phyloP scores from a whole-genome alignment of 2,329 filamentous ascomycete genomes.

The Pseudogymnoascus sp. region DNA sequence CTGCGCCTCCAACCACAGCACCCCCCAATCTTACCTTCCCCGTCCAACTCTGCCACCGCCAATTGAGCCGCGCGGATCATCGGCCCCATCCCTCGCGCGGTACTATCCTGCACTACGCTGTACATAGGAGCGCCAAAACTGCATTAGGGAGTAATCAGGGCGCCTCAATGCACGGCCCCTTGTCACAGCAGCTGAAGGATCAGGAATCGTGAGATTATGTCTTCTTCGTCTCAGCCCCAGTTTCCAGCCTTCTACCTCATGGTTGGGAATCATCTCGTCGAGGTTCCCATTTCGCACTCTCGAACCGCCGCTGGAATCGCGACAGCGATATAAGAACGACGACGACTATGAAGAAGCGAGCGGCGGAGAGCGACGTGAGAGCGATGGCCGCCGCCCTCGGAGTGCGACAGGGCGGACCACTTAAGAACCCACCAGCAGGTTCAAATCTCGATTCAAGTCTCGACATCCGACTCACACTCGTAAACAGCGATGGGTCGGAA shows the following conservation, averaged over 20 bases:
- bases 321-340: background rate
- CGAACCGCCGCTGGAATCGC: background rate
- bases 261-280: background rate
- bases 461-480: no score
- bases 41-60: background rate
- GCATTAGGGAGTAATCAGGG: background rate
- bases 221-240: background rate
- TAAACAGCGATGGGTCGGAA: no score
- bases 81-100: background rate
- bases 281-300: background rate
- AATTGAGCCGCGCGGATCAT: background rate
- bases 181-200: background rate
- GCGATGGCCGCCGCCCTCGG: background rate
- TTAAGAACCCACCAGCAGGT: background rate
- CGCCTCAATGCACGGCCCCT: background rate
- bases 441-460: background rate
- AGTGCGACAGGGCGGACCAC: background rate
- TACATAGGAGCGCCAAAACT: conserved; percentile 2
- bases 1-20: background rate
- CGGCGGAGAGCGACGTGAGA: background rate
- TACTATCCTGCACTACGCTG: background rate
- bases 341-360: background rate
- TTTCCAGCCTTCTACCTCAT: background rate
- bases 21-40: background rate
- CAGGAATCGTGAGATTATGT: background rate